Percentiles rank a stretch among this genome's conserved stretches.
Conservation (phyloP, 305 asterid species). For the Fraxinus platypoda region DNA sequence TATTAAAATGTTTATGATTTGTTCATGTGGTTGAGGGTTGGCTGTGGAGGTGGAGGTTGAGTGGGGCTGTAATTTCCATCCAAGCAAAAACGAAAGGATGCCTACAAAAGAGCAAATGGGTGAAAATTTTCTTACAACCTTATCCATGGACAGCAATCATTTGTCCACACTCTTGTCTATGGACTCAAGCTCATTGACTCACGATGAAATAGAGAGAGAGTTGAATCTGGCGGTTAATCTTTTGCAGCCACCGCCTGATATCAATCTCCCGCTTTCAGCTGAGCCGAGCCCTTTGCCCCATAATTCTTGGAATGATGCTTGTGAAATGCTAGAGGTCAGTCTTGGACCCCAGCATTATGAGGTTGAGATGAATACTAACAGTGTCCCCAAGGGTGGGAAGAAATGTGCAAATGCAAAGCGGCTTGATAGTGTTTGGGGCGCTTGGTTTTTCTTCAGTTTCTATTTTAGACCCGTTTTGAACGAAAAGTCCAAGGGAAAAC, state of each 20-base stretch:
- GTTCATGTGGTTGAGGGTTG: slow-evolving; percentile 6
- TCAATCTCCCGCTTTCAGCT: slow-evolving; percentile 76
- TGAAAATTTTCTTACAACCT: slow-evolving; percentile 57
- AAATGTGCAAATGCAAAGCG: slow-evolving; percentile 74
- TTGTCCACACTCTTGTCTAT: slow-evolving; percentile 83
- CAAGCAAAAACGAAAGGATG: slow-evolving; percentile 19
- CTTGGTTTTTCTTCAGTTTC: slow-evolving; percentile 93
- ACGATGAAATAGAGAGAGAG: slow-evolving; percentile 69
- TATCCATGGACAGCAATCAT: slow-evolving; percentile 79
- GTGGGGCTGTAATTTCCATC: slow-evolving; percentile 8
- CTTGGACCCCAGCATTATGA: slow-evolving; percentile 65
- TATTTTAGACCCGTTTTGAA: slow-evolving; percentile 78
- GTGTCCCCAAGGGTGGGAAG: slow-evolving; percentile 53
- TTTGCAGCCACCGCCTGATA: slow-evolving; percentile 76
- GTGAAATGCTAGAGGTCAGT: slow-evolving; percentile 86
- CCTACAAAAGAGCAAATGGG: slow-evolving; percentile 54
- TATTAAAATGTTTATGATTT: slow-evolving; percentile 17
- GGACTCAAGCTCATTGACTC: slow-evolving; percentile 84
- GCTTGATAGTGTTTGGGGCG: slow-evolving; percentile 91
- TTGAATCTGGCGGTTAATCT: slow-evolving; percentile 63
- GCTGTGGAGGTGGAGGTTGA: slow-evolving; percentile 4
- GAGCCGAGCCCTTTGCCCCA: slow-evolving; percentile 81
- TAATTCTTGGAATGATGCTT: slow-evolving; percentile 61
- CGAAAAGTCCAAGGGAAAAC: slow-evolving; percentile 73
- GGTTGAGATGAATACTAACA: slow-evolving; percentile 47